Evolutionary conservation across 805 yeast species (phyloP), one percentile per base, ranked within the genome.

Genomic region (Metschnikowia borealis): DNA sequence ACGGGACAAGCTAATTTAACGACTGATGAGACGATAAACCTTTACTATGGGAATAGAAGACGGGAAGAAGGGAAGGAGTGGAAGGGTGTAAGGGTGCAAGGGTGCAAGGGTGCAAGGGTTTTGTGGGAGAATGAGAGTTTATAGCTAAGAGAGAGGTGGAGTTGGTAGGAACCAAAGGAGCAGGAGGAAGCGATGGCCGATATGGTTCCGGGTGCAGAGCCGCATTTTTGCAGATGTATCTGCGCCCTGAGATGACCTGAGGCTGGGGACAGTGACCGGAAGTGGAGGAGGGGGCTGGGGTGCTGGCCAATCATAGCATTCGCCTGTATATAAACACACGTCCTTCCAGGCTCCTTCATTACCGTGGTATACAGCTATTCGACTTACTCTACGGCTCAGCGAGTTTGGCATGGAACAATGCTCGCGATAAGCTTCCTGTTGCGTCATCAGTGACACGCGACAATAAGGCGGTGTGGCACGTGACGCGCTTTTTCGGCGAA

Each of bases 121-220:
- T n/a, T 10, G 38, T 5, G 38, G n/a, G 21, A 17, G 15, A 38
- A 38, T 8, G 41, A 38, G 41, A 3, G 26, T 23, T 38, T 23
- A 23, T n/a, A 13, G 14, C 29, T 20, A 31, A 11, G 8, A 13
- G 18, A 13, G 26, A 35, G 17, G 15, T 31, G 44, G 23, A 26
- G 10, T n/a, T 42, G 33, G 20, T n/a, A 34, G 33, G 15, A 13
- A 34, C 45, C 11, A 20, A 44, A 15, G 34, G 14, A 52, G 50
- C 48, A 52, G 48, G 48, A 35, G 32, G 39, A 44, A 47, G 52
- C 54, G 54, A 52, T 31, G n/a, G 37, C 39, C 54, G 52, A 48
- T 41, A 44, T 46, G 49, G 36, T 37, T 26, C 48, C 52, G 44
- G 20, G 41, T 32, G 38, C 42, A 11, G 46, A 17, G 34, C 38